Evolutionary conservation across 2,329 filamentous ascomycete species (phyloP).

Genomic region (Gaeumannomyces tritici): DNA sequence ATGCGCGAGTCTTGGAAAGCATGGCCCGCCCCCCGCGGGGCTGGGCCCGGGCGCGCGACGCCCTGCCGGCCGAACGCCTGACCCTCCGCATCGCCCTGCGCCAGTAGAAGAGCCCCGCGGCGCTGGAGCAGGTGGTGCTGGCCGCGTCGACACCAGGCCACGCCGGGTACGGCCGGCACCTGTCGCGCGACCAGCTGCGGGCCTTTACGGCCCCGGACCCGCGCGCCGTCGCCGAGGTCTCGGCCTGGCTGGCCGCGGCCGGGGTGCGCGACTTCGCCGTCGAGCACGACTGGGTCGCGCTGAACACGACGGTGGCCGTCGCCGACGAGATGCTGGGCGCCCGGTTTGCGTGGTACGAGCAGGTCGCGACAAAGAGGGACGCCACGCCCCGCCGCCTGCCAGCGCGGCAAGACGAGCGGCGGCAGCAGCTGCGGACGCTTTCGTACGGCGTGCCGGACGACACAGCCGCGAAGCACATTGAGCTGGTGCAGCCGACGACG

Average conservation of each 20-base stretch:
- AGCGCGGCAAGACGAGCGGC: too few species aligned
- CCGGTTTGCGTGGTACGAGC: slow-evolving; percentile 45
- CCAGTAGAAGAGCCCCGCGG: slow-evolving; percentile 34
- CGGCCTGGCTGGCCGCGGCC: slow-evolving; percentile 44
- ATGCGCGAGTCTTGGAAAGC: slow-evolving; percentile 25
- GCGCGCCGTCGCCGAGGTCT: slow-evolving; percentile 35
- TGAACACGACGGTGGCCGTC: slow-evolving; percentile 38
- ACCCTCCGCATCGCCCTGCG: slow-evolving; percentile 37
- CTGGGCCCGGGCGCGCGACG: slow-evolving; percentile 21
- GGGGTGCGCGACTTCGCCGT: slow-evolving; percentile 35
- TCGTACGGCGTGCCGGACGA: slow-evolving; percentile 52
- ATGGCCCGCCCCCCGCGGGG: slow-evolving; percentile 24
- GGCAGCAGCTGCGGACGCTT: slow-evolving; percentile 37
- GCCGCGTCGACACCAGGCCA: slow-evolving; percentile 53
- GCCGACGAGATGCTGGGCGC: slow-evolving; percentile 49
- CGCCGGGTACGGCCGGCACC: slow-evolving; percentile 48
- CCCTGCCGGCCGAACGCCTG: slow-evolving; percentile 24
- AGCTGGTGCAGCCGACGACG: slow-evolving; percentile 57
- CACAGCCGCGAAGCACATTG: slow-evolving; percentile 39
- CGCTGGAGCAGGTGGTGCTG: slow-evolving; percentile 49
- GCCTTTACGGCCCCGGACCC: slow-evolving; percentile 40
- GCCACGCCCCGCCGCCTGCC: too few species aligned
- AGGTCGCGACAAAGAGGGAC: slow-evolving; percentile 15
- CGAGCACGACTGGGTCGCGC: slow-evolving; percentile 52
- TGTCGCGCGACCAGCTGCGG: slow-evolving; percentile 51